These are phyloP conservation scores for Stagonosporopsis chrysanthemi DNA, from an alignment of 2,329 filamentous ascomycete genomes.

Conservation along the genomic window DNA sequence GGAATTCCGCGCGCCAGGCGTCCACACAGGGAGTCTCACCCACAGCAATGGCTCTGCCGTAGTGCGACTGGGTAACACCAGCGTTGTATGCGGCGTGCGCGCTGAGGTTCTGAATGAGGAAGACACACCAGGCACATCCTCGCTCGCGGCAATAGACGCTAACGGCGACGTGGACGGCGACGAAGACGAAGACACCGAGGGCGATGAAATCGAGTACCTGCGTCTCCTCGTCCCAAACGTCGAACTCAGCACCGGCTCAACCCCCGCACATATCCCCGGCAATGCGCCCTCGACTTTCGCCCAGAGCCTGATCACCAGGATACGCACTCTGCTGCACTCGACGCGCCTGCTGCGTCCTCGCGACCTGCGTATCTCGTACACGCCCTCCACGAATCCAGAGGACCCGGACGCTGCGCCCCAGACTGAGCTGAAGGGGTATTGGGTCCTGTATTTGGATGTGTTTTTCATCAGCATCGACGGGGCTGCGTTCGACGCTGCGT, in stretches of 20 bases:
- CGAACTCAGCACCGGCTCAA: slow-evolving; percentile 88
- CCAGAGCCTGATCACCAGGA: slow-evolving; percentile 82
- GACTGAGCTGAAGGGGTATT: slow-evolving; percentile 79
- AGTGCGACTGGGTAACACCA: slow-evolving; percentile 86
- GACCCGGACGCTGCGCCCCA: slow-evolving; percentile 57
- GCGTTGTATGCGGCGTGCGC: slow-evolving; percentile 91
- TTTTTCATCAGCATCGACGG: slow-evolving; percentile 93
- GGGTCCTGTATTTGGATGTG: slow-evolving; percentile 95
- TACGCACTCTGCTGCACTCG: slow-evolving; percentile 78
- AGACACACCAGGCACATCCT: slow-evolving; percentile 72
- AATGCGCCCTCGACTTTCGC: slow-evolving; percentile 80
- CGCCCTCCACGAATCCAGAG: slow-evolving; percentile 54
- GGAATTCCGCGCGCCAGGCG: slow-evolving; percentile 73
- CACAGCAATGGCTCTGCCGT: slow-evolving; percentile 91
- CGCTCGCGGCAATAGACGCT: slow-evolving; percentile 18
- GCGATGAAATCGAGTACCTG: slow-evolving; percentile 55
- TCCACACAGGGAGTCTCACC: slow-evolving; percentile 84
- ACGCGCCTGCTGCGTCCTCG: slow-evolving; percentile 70
- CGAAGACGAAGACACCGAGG: slow-evolving; percentile 30
- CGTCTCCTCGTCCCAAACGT: slow-evolving; percentile 91
- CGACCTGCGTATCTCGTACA: slow-evolving; percentile 77
- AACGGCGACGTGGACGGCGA: slow-evolving; percentile 18
- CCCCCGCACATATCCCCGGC: slow-evolving; percentile 84
- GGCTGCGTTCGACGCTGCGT: slow-evolving; percentile 89
- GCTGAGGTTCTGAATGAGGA: slow-evolving; percentile 81